Conservation (phyloP, 1,139 yeast genomes). For the Protomyces lactucae-debilis region DNA sequence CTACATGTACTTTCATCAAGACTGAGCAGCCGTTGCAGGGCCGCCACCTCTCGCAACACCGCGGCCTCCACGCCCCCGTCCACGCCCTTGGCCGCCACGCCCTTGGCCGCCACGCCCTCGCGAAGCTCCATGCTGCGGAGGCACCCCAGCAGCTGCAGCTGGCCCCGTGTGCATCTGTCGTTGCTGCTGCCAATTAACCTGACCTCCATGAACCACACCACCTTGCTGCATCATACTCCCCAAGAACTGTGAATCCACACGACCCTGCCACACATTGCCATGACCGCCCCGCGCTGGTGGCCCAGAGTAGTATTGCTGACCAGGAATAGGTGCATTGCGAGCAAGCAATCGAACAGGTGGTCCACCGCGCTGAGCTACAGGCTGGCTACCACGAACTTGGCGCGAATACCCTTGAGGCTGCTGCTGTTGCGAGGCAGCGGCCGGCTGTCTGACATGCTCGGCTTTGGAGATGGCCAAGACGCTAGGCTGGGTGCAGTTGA, state of each 20-base stretch:
- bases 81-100: slow-evolving; percentile 14
- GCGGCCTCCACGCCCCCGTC: slow-evolving; percentile 1
- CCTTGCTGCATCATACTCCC: slow-evolving; percentile 8
- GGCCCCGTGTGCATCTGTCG: neutral
- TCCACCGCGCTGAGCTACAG: neutral
- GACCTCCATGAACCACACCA: neutral
- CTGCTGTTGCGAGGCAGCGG: neutral
- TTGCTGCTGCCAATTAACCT: slow-evolving; percentile 2
- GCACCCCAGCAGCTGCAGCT: neutral
- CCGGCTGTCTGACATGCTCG: neutral
- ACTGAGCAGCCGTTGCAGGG: neutral
- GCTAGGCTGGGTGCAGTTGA: slow-evolving; percentile 62
- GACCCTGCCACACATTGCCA: slow-evolving; percentile 17
- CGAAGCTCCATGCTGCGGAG: neutral
- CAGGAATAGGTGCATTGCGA: slow-evolving; percentile 2
- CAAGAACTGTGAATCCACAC: slow-evolving; percentile 13
- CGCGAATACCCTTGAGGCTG: neutral
- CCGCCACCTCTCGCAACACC: slow-evolving; percentile 4
- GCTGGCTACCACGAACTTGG: neutral
- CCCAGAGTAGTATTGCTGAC: slow-evolving; percentile 12
- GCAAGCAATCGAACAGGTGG: slow-evolving; percentile 3
- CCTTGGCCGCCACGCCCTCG: slow-evolving; percentile 6
- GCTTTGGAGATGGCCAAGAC: slow-evolving; percentile 28
- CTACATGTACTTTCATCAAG: neutral
- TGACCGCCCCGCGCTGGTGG: neutral